Evolutionary conservation across 306 rosid species (phyloP).

Genomic region (Begonia loranthoides): DNA sequence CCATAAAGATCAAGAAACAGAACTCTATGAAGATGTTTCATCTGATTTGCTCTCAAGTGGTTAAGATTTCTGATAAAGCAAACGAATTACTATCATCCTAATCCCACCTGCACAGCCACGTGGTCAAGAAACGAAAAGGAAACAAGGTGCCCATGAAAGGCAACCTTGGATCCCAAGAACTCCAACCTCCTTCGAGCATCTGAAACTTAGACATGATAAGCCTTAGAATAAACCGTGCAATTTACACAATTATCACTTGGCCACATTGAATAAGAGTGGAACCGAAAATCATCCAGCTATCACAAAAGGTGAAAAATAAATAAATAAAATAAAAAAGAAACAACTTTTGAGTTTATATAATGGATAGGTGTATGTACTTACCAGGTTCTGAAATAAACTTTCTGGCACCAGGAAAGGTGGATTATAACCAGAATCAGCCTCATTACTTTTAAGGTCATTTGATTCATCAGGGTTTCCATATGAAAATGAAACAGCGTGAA

Average conservation of each 20-base stretch:
- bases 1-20: slow-evolving; percentile 50
- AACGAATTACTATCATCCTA: slow-evolving; percentile 57
- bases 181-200: slow-evolving; percentile 78
- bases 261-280: slow-evolving; percentile 29
- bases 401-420: slow-evolving; percentile 70
- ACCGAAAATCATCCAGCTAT: slow-evolving; percentile 10
- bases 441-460: slow-evolving; percentile 21
- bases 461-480: slow-evolving; percentile 38
- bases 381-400: slow-evolving; percentile 48
- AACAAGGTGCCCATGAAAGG: slow-evolving; percentile 54
- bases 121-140: slow-evolving; percentile 56
- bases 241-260: slow-evolving; percentile 65
- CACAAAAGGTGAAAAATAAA: slow-evolving; percentile 5
- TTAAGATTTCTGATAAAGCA: slow-evolving; percentile 29
- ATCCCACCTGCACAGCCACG: slow-evolving; percentile 83
- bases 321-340: background rate
- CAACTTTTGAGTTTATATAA: slow-evolving; percentile 1
- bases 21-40: slow-evolving; percentile 43
- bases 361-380: slow-evolving; percentile 24
- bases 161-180: slow-evolving; percentile 74
- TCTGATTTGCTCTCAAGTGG: slow-evolving; percentile 40
- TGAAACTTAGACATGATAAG: slow-evolving; percentile 97
- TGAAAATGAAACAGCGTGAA: slow-evolving; percentile 43
- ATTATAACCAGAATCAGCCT: slow-evolving; percentile 26
- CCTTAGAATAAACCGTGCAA: slow-evolving; percentile 88